Evolutionary conservation across 257 asterid genomes (phyloP).

Genomic region (Solanum medicagineum): DNA sequence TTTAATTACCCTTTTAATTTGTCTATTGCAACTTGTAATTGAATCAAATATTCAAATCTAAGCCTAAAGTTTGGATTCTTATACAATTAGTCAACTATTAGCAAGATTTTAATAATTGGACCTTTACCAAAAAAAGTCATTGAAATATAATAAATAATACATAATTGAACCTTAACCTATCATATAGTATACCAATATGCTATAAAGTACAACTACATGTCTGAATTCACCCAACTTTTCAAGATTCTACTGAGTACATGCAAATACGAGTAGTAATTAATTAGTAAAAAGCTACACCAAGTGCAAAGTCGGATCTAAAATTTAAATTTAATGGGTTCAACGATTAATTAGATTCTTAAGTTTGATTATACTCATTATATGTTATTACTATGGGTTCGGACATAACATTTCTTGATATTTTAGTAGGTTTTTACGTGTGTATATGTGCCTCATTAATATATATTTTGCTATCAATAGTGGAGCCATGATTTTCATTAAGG

Average conservation of each 20-base stretch:
- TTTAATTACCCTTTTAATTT: constrained; percentile 6
- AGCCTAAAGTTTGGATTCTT: constrained; percentile 1
- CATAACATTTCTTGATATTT: neutral
- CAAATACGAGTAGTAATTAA: neutral
- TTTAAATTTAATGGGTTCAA: neutral
- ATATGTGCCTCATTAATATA: too few species aligned
- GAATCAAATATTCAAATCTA: neutral
- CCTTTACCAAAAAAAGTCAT: constrained; percentile 21
- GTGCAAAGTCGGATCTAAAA: neutral
- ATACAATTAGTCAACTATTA: constrained; percentile 33
- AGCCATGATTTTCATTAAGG: too few species aligned
- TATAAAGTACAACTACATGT: neutral
- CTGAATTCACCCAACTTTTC: constrained; percentile 4
- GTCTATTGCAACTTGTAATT: constrained; percentile 13
- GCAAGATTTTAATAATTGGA: constrained; percentile 2
- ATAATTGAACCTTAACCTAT: constrained; percentile 17
- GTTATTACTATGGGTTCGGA: neutral
- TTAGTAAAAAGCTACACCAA: neutral
- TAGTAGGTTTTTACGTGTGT: neutral
- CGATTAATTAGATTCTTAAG: neutral
- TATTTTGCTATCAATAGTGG: too few species aligned
- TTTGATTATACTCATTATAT: neutral
- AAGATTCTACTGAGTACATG: neutral
- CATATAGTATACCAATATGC: neutral
- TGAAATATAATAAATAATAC: constrained; percentile 13